Percentiles rank a stretch among this genome's conserved stretches.
Evolutionary conservation across 495 filamentous ascomycete species (phyloP).

Genomic region (Choiromyces venosus): DNA sequence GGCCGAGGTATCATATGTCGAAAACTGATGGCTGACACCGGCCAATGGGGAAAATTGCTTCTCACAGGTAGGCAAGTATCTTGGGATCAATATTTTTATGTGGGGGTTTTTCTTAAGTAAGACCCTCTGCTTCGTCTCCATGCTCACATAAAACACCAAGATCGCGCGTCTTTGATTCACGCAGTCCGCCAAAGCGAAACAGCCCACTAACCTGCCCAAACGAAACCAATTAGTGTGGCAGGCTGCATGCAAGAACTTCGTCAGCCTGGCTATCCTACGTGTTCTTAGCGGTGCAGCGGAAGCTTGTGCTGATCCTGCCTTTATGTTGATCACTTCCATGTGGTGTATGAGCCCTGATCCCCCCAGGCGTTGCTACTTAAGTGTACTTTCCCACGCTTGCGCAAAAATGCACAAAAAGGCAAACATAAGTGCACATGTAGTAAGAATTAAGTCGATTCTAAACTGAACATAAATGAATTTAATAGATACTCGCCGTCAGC

Average conservation of each 20-base stretch:
- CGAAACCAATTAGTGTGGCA: slow-evolving; percentile 45
- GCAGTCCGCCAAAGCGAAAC: background rate
- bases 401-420: background rate
- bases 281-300: slow-evolving; percentile 56
- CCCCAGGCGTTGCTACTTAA: slow-evolving; percentile 38
- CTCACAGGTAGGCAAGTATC: slow-evolving; percentile 50
- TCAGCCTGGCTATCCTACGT: slow-evolving; percentile 51
- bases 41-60: slow-evolving; percentile 33
- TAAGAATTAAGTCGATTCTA: background rate
- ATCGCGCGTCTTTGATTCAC: slow-evolving; percentile 1
- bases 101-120: slow-evolving; percentile 54
- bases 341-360: slow-evolving; percentile 46
- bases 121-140: background rate
- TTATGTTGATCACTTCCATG: slow-evolving; percentile 48
- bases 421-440: background rate
- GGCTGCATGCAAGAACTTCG: slow-evolving; percentile 53
- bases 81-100: slow-evolving; percentile 56
- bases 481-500: slow-evolving; percentile 51
- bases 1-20: background rate
- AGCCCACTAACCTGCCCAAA: background rate
- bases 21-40: background rate
- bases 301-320: slow-evolving; percentile 48
- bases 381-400: slow-evolving; percentile 21
- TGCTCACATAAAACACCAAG: background rate
- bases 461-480: background rate